Percentiles rank a stretch among this genome's conserved stretches.
Conservation (phyloP, 768 basidiomycete species). For the Suillus luteus region DNA sequence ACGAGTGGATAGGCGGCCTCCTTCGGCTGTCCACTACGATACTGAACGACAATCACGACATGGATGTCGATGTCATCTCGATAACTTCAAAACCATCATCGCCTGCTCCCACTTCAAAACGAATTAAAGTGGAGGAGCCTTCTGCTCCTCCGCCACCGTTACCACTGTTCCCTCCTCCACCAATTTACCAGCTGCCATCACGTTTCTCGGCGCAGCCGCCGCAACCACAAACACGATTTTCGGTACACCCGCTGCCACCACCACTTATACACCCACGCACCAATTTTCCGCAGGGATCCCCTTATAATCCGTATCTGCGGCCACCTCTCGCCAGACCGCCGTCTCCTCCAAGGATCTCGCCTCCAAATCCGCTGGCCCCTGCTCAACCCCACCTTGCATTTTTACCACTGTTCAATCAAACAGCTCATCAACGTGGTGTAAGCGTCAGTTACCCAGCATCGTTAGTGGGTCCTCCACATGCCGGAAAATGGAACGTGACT, state of each 20-base stretch:
- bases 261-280: slow-evolving; percentile 19
- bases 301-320: slow-evolving; percentile 32
- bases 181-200: slow-evolving; percentile 27
- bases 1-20: slow-evolving; percentile 56
- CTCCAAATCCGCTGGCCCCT: slow-evolving; percentile 58
- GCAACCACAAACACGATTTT: slow-evolving; percentile 33
- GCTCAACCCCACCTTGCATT: slow-evolving; percentile 67
- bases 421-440: slow-evolving; percentile 64
- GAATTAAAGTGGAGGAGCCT: slow-evolving; percentile 32
- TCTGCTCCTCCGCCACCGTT: slow-evolving; percentile 18
- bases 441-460: slow-evolving; percentile 59
- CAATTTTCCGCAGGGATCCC: slow-evolving; percentile 21
- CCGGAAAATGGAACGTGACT: slow-evolving; percentile 63
- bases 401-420: slow-evolving; percentile 75
- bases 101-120: slow-evolving; percentile 30
- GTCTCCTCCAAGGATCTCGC: slow-evolving; percentile 38
- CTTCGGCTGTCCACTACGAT: slow-evolving; percentile 30
- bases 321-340: slow-evolving; percentile 29
- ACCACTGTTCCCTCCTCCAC: slow-evolving; percentile 27
- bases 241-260: slow-evolving; percentile 22
- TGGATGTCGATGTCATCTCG: slow-evolving; percentile 16
- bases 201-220: slow-evolving; percentile 31
- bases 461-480: slow-evolving; percentile 67
- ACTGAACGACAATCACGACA: slow-evolving; percentile 18
- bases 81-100: neutral